phyloP scores from a whole-genome alignment of 768 basidiomycete species.

The Panus rudis region DNA sequence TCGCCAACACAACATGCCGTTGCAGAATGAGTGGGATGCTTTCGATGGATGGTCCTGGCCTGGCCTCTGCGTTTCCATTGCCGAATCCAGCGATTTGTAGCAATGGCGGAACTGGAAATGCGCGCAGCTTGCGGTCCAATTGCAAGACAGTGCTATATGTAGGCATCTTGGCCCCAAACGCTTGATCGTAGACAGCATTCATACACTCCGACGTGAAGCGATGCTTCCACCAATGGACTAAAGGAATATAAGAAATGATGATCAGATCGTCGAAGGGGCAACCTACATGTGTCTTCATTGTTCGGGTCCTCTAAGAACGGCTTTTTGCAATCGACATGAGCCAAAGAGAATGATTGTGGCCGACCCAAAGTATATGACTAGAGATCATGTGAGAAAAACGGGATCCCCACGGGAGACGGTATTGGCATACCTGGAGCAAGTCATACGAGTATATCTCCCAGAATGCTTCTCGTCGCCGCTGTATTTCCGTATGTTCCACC shows the following conservation, averaged over 20 bases:
- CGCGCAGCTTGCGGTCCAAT: constrained; percentile 57
- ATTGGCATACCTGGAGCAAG: constrained; percentile 50
- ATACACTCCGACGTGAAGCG: constrained; percentile 57
- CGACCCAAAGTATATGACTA: constrained; percentile 67
- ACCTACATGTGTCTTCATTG: constrained; percentile 48
- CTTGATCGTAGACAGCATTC: constrained; percentile 59
- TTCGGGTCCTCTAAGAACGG: constrained; percentile 38
- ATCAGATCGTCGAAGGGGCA: constrained; percentile 8
- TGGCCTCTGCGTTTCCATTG: constrained; percentile 24
- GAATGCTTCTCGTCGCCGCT: constrained; percentile 52
- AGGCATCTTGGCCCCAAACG: constrained; percentile 57
- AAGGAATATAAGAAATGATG: neutral
- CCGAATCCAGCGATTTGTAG: constrained; percentile 62
- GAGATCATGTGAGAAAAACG: constrained; percentile 1
- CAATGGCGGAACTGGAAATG: constrained; percentile 55
- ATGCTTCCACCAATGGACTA: constrained; percentile 58
- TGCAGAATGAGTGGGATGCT: constrained; percentile 58
- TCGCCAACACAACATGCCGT: constrained; percentile 57
- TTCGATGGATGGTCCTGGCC: constrained; percentile 24
- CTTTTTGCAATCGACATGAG: constrained; percentile 50
- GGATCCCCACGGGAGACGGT: neutral
- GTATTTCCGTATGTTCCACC: constrained; percentile 46
- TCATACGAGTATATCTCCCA: constrained; percentile 66
- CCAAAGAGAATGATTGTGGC: constrained; percentile 54
- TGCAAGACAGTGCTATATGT: constrained; percentile 58